These are phyloP conservation scores for Cicer yamashitae DNA, from an alignment of 306 rosid species.

Conservation along the genomic window DNA sequence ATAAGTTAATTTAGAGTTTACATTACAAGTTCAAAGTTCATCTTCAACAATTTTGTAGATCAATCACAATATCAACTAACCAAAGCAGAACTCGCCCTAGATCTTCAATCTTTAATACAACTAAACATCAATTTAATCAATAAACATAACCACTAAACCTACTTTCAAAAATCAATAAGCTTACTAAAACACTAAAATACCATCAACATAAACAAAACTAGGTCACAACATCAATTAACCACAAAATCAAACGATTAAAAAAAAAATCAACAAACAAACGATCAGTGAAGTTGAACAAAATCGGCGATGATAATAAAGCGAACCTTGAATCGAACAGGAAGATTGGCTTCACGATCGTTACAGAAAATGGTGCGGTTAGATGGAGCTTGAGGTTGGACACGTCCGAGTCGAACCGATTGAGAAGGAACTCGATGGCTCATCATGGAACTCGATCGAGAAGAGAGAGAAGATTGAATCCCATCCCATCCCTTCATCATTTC, in stretches of 20 bases:
- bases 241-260: background rate
- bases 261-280: background rate
- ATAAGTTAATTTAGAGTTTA: background rate
- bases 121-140: background rate
- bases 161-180: constrained; percentile 25
- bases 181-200: constrained; percentile 38
- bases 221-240: background rate
- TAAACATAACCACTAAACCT: background rate
- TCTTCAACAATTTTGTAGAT: constrained; percentile 32
- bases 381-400: constrained; percentile 95
- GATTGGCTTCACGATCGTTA: constrained; percentile 86
- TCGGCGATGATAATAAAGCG: background rate
- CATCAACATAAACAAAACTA: background rate
- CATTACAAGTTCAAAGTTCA: constrained; percentile 7
- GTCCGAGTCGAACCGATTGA: constrained; percentile 81
- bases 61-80: constrained; percentile 35
- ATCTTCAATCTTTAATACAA: constrained; percentile 6
- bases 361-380: constrained; percentile 83
- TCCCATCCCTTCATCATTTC: constrained; percentile 79
- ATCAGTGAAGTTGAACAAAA: background rate
- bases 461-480: constrained; percentile 53
- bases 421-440: constrained; percentile 53
- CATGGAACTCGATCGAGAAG: constrained; percentile 59
- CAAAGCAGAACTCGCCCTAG: constrained; percentile 20
- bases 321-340: constrained; percentile 77